These are phyloP conservation scores for Claviceps lovelessii DNA, from an alignment of 2,329 filamentous ascomycete species.

Conservation along the genomic window DNA sequence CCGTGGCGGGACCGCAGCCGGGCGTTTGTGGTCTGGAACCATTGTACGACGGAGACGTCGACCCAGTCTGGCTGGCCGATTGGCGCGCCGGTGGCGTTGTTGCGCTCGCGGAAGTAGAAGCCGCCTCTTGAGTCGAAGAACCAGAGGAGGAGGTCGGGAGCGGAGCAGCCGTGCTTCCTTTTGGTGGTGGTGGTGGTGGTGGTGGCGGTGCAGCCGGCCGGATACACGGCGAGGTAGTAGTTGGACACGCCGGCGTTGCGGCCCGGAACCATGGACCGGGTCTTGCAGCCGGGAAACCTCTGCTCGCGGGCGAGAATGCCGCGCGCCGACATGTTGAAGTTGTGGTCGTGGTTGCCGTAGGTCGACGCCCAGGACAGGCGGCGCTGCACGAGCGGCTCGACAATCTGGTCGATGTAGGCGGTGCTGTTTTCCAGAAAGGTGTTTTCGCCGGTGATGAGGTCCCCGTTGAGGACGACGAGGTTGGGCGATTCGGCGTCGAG, in stretches of 20 bases:
- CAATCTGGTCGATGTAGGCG: constrained; percentile 43
- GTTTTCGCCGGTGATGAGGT: constrained; percentile 56
- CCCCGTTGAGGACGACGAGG: constrained; percentile 56
- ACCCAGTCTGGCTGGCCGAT: constrained; percentile 31
- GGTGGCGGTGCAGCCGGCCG: constrained; percentile 15
- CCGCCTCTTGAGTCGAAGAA: constrained; percentile 58
- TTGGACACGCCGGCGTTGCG: constrained; percentile 28
- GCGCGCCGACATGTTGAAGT: constrained; percentile 39
- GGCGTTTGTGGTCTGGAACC: constrained; percentile 25
- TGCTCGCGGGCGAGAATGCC: constrained; percentile 29
- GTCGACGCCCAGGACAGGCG: constrained; percentile 49
- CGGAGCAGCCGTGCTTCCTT: constrained; percentile 13
- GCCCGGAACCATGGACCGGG: constrained; percentile 24
- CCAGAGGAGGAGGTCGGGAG: constrained; percentile 43
- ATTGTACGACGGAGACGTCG: constrained; percentile 27
- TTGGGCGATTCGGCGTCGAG: constrained; percentile 42
- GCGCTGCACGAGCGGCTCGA: constrained; percentile 40
- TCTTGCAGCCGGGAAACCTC: constrained; percentile 23
- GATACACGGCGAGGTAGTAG: constrained; percentile 32
- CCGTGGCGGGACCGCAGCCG: constrained; percentile 16
- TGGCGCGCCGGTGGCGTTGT: constrained; percentile 15
- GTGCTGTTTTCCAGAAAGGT: constrained; percentile 39
- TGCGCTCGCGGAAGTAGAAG: constrained; percentile 28
- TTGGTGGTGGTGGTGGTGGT: not conserved
- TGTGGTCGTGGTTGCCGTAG: constrained; percentile 57